These are phyloP conservation scores for Acorus calamus DNA, from an alignment of 106 monocot species.

Conservation along the genomic window DNA sequence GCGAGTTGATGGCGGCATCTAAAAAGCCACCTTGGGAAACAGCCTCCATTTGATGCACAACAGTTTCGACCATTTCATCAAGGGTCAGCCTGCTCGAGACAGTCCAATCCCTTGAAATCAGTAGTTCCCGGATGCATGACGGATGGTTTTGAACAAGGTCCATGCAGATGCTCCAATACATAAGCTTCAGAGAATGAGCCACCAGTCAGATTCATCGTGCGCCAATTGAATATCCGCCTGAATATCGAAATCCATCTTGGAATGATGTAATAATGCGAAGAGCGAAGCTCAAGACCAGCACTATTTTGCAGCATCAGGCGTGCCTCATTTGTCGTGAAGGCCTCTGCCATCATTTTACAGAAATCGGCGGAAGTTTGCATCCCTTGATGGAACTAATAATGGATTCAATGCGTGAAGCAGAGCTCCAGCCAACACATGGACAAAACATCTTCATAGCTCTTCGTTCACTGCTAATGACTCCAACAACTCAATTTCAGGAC, in stretches of 20 bases:
- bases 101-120: conserved; percentile 6
- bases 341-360: conserved; percentile 15
- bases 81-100: conserved; percentile 12
- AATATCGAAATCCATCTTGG: conserved; percentile 67
- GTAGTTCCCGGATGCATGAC: neutral
- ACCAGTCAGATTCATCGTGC: conserved; percentile 26
- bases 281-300: conserved; percentile 35
- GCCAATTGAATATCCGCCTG: conserved; percentile 64
- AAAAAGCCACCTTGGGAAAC: neutral
- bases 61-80: conserved; percentile 60
- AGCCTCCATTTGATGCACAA: conserved; percentile 4
- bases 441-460: conserved; percentile 25
- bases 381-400: conserved; percentile 25
- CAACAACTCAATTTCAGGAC: conserved; percentile 57
- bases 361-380: conserved; percentile 58
- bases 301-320: conserved; percentile 52
- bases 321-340: conserved; percentile 44
- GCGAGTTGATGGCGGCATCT: neutral
- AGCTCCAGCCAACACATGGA: conserved; percentile 54
- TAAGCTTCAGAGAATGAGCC: conserved; percentile 28
- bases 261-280: conserved; percentile 33
- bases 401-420: conserved; percentile 23
- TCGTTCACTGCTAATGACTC: conserved; percentile 29
- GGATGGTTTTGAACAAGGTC: neutral
- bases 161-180: conserved; percentile 19